Base-by-base conservation (phyloP, 1,284 basidiomycete genomes). In the Malassezia restricta region DNA sequence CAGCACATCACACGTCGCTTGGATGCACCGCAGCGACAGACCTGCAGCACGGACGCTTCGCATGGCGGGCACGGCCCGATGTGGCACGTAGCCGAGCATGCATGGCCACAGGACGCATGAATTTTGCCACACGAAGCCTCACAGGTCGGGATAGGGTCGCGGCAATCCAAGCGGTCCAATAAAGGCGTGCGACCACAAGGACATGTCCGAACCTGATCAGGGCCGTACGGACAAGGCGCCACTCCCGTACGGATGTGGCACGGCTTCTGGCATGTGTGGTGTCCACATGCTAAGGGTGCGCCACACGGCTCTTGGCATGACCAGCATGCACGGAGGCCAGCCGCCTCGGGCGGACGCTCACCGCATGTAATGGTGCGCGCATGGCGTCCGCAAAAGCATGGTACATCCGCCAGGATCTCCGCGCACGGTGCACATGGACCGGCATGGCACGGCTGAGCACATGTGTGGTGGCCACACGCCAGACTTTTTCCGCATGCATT, bases 21-120 rank as follows among this genome's bases (percentile, higher is more conserved):
- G 27, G 59, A 61, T 41, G 66, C 64, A 33, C 68, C 68, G 42
- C 70, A 73, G 15, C 70, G 65, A 43, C 70, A 73, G 7, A 69
- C 69, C n/a, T 63, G 63, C 46, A 61, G 53, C 12, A 67, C 60
- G 4, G 54, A 52, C 14, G 59, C 59, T 9, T 43, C 40, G 41
- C 70, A 73, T 11, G 67, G 66, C 17, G 70, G 66, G 43, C 70
- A 73, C 2, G 51, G 40, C 5, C 68, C 68, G 6, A 56, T 43
- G 40, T 72, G 70, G 40, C 70, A 73, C 6, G 40, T n/a, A 7
- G 51, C 29, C 1, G 54, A 51, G 44, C 67, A 70, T 6, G 52
- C 45, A 40, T 73, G 70, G 32, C 64, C 69, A 45, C 70, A 73
- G 33, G 33, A 35, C 1, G 43, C 20, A 2, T 57, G 61, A 17